Base-by-base conservation (phyloP, 495 filamentous ascomycete genomes). In the Aspergillus egyptiacus region DNA sequence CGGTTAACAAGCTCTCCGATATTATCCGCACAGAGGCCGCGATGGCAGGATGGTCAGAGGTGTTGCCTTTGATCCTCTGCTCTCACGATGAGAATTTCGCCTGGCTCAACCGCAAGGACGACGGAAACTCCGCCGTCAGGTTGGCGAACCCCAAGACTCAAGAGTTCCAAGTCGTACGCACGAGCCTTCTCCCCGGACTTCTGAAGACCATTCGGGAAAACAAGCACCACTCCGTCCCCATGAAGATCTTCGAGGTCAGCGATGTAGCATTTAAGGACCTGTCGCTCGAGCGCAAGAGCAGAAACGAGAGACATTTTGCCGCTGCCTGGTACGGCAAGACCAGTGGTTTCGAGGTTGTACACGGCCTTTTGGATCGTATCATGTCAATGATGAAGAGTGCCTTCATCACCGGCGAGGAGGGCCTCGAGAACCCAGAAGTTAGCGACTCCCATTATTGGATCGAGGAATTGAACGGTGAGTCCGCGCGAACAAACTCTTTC, bases 61-160 rank as follows among this genome's bases (percentile, higher is more conserved):
- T 95, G 19, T 83, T 99, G 81, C 93, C 93, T 4, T 76, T 99
- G 13, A 96, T 96, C 59, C 79, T 99, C 39, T 99, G 93, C 79
- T 95, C 89, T 13, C 90, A 97, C 64, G 93, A 96, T 61, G 93
- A 99, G 78, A 99, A 97, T 72, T 99, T 96, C 64, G 85, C 73
- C 36, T 96, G 89, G 89, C 75, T 99, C 30, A 95, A 97, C 69
- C 86, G 91, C 49, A 80, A 81, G 52, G 91, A 96, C 53, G 86
- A 96, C 55, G 90, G 93, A 38, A 82, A 71, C 17, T 91, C 84
- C 0, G 89, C 89, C 5, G 83, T 99, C 53, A 84, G 78, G 60
- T 83, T 99, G 32, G 87, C 87, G 47, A 99, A 99, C 68, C 93
- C 93, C 43, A 97, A 97, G 74, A 94, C 91, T 2, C 78, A 80